Conservation (phyloP, 1,284 basidiomycete species). For the Leccinum variabile region DNA sequence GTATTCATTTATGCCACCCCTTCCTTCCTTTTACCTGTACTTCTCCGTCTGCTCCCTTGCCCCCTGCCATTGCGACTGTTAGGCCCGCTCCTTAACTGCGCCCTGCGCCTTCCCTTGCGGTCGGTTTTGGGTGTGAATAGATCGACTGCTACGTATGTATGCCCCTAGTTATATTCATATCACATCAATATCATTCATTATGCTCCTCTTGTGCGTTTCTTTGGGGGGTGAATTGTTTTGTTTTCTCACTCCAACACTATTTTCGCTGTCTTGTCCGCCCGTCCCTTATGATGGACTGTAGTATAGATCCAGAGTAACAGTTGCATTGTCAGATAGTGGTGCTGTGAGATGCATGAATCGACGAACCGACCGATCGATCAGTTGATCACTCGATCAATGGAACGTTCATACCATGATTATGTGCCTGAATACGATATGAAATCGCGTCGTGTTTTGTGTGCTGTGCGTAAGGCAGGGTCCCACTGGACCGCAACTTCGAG, state of each 20-base stretch:
- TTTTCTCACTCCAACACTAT: background rate
- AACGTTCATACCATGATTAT: no score
- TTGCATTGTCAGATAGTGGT: no score
- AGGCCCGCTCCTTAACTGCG: background rate
- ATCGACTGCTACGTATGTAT: background rate
- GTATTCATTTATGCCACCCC: background rate
- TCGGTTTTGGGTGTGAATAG: background rate
- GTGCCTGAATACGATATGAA: no score
- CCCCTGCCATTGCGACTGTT: background rate
- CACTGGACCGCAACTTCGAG: background rate
- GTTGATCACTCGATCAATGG: conserved; percentile 31
- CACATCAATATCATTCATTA: background rate
- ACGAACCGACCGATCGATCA: no score
- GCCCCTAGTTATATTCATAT: background rate
- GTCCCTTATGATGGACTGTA: background rate
- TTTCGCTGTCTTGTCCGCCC: background rate
- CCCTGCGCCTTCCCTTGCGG: background rate
- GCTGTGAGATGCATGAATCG: no score
- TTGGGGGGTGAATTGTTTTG: background rate
- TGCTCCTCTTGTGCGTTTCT: background rate
- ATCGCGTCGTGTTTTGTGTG: no score
- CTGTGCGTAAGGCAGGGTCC: no score
- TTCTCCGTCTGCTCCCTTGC: background rate
- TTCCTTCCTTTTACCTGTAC: background rate
- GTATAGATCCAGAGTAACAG: no score